A percentile compares a stretch with the other conserved stretches of the same genome.
Conservation (phyloP, 495 filamentous ascomycete species). For the Trypethelium eluteriae region DNA sequence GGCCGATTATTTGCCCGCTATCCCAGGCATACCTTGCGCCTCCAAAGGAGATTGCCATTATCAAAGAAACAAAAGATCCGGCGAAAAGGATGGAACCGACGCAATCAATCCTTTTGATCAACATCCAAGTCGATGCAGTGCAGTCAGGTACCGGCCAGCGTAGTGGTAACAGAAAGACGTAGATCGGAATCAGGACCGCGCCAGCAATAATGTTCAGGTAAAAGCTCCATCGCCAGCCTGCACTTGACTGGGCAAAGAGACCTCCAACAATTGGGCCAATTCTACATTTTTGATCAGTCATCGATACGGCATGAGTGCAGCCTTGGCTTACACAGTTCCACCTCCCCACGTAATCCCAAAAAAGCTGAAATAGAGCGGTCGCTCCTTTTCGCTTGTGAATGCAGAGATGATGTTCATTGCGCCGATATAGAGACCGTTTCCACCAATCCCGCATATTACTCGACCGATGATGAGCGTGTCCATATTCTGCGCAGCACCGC, state of each 20-base stretch:
- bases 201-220: background rate
- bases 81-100: background rate
- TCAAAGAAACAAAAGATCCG: conserved; percentile 1
- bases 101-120: background rate
- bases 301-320: background rate
- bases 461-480: conserved; percentile 26
- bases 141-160: background rate
- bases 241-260: conserved; percentile 2
- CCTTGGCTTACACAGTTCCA: conserved; percentile 1
- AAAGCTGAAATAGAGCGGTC: conserved; percentile 14
- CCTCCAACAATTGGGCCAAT: background rate
- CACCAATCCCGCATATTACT: conserved; percentile 21
- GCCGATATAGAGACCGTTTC: conserved; percentile 14
- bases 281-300: background rate
- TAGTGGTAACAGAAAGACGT: background rate
- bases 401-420: conserved; percentile 20
- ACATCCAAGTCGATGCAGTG: background rate
- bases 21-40: background rate
- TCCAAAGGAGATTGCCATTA: conserved; percentile 8
- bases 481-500: conserved; percentile 28
- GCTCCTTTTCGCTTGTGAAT: conserved; percentile 13
- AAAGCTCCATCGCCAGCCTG: conserved; percentile 4
- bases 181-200: background rate
- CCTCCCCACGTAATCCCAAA: conserved; percentile 7
- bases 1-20: conserved; percentile 2